Percentiles rank a stretch among this genome's conserved stretches.
These are phyloP conservation scores for Malus sylvestris DNA, from an alignment of 306 rosid species.

Conservation along the genomic window DNA sequence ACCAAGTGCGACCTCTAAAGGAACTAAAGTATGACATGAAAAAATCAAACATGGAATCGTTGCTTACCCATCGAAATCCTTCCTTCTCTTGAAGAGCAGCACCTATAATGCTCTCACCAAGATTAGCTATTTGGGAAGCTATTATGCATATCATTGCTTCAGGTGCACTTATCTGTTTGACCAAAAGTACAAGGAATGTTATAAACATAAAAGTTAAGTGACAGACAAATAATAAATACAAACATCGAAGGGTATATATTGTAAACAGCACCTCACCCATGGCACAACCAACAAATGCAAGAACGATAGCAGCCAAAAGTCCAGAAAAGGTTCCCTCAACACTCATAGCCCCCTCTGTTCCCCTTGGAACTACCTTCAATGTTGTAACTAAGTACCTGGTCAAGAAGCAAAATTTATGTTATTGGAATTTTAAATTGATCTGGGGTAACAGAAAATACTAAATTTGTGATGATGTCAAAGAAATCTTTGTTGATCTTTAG, in stretches of 20 bases:
- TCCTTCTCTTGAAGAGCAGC: slow-evolving; percentile 90
- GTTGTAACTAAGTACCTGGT: slow-evolving; percentile 86
- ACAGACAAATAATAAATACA: background rate
- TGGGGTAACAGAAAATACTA: background rate
- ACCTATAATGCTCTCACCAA: slow-evolving; percentile 96
- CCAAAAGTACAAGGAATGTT: slow-evolving; percentile 6
- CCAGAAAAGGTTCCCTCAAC: slow-evolving; percentile 94
- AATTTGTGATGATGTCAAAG: background rate
- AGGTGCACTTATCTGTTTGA: slow-evolving; percentile 48
- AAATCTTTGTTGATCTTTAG: background rate
- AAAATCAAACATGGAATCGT: background rate
- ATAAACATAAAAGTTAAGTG: background rate
- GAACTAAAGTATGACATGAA: background rate
- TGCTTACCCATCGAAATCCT: slow-evolving; percentile 86
- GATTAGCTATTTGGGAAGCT: slow-evolving; percentile 92
- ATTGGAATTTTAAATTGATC: background rate
- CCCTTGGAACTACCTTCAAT: slow-evolving; percentile 88
- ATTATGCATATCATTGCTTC: slow-evolving; percentile 73
- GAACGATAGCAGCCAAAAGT: slow-evolving; percentile 64
- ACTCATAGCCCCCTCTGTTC: slow-evolving; percentile 98
- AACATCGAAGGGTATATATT: background rate
- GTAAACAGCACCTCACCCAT: slow-evolving; percentile 60
- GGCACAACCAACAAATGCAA: slow-evolving; percentile 57
- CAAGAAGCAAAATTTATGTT: slow-evolving; percentile 10
- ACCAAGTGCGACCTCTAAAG: no score